Evolutionary conservation across 2,329 filamentous ascomycete genomes (phyloP), one percentile per base, ranked within the genome.

Genomic region (Neoarthrinium moseri): DNA sequence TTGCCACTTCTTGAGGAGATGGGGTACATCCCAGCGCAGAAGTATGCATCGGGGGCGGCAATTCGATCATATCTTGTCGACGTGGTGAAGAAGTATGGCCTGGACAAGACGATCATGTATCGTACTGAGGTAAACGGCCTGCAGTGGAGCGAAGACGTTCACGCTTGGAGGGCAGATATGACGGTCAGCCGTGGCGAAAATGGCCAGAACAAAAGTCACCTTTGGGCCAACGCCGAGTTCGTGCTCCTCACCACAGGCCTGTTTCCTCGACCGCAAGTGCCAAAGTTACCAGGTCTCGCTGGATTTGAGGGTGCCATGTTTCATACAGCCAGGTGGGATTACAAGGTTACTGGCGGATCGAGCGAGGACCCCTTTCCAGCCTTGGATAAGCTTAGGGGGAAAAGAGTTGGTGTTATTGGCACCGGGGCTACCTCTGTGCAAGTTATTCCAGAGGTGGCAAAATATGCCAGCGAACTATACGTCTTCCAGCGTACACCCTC

Each of bases 1-100:
- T 61, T 84, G 62, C 80, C 80, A 4, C 60, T 82, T 11, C 68
- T 84, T 2, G 80, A 84, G 49, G 79, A 84, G 59, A 81, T 70
- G 2, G 74, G 73, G 0, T 83, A 81, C 54, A 72, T 83, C 57
- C 82, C 81, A 0, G 74, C 66, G 13, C 66, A 77, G 34, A 68
- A 64, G 34, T 71, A 71, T 38, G 56, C 59, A 0, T 36, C 61
- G 0, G 69, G 63, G 3, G 43, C 57, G 0, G 69, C 70, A 48
- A 63, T 82, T 15, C 68, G 71, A 1, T 58, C 65, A 27, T 70
- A 82, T 54, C 65, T 70, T 3, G 59, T 73, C 6, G 59, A 61
- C 2, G 67, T 81, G 13, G 71, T 68, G 5, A 57, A 61, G 32
- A 64, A 71, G 46, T 81, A 65, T 51, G 56, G 64, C 4, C 57